Conservation (phyloP, 169 alveolate genomes). For the Theileria luwenshuni region DNA sequence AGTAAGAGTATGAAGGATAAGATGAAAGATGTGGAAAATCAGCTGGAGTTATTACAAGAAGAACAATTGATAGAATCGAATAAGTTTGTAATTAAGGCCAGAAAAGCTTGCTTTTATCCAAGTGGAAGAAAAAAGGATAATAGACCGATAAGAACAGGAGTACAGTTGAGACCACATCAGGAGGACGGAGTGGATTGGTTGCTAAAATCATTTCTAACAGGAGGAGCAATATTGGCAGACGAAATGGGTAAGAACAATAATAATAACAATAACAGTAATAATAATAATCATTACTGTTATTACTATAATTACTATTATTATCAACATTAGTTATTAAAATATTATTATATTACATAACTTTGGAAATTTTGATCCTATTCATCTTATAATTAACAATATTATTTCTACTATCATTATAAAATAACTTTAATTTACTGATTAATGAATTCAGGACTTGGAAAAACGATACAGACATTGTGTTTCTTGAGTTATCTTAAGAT, state of each 20-base stretch:
- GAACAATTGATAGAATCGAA: constrained; percentile 74
- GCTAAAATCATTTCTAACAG: constrained; percentile 81
- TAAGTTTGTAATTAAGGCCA: constrained; percentile 74
- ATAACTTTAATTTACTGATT: too few species aligned
- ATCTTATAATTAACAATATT: too few species aligned
- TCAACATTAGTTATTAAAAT: too few species aligned
- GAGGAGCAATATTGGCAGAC: constrained; percentile 90
- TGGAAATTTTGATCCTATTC: too few species aligned
- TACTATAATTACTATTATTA: too few species aligned
- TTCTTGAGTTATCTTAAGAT: constrained; percentile 82
- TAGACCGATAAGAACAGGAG: constrained; percentile 81
- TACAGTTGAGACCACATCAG: constrained; percentile 86
- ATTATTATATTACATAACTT: too few species aligned
- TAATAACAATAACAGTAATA: neutral
- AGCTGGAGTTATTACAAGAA: constrained; percentile 70
- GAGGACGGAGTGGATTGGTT: constrained; percentile 90
- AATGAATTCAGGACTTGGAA: constrained; percentile 90
- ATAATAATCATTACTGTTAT: too few species aligned
- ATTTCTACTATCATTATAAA: too few species aligned
- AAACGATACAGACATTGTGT: constrained; percentile 89
- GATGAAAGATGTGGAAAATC: constrained; percentile 64
- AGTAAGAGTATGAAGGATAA: constrained; percentile 44
- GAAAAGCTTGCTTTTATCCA: constrained; percentile 73
- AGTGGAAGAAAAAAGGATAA: constrained; percentile 77
- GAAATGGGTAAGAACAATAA: constrained; percentile 82